Conservation (phyloP, 345 rosid species). For the Microcos paniculata region DNA sequence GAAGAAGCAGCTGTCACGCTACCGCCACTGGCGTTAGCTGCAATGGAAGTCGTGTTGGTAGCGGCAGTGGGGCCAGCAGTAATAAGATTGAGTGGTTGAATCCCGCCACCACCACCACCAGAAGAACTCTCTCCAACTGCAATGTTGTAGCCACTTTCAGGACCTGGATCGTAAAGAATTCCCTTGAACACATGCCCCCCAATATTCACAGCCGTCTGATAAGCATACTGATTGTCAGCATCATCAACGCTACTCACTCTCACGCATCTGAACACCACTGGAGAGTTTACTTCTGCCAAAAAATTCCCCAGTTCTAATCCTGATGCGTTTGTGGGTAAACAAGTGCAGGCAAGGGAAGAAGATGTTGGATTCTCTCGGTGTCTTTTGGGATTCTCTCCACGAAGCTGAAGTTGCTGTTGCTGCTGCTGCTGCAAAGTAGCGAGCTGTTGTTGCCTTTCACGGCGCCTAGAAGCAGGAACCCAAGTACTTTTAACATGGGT, state of each 20-base stretch:
- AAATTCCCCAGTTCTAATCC: slow-evolving; percentile 76
- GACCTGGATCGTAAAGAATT: slow-evolving; percentile 87
- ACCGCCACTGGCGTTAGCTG: slow-evolving; percentile 21
- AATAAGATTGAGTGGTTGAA: slow-evolving; percentile 11
- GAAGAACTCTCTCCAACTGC: slow-evolving; percentile 50
- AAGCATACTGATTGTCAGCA: no score
- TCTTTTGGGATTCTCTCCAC: slow-evolving; percentile 43
- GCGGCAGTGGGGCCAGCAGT: slow-evolving; percentile 1
- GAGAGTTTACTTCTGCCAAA: slow-evolving; percentile 64
- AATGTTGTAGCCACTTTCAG: slow-evolving; percentile 35
- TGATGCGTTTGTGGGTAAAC: slow-evolving; percentile 31
- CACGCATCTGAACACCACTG: slow-evolving; percentile 76
- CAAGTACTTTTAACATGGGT: no score
- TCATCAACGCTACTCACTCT: slow-evolving; percentile 71
- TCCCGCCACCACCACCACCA: slow-evolving; percentile 41
- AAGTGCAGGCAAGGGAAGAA: slow-evolving; percentile 14
- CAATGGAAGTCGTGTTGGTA: background rate
- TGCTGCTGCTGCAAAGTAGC: slow-evolving; percentile 34
- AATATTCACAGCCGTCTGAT: no score
- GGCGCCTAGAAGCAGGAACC: slow-evolving; percentile 77
- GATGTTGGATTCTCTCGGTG: slow-evolving; percentile 46
- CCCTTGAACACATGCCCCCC: slow-evolving; percentile 95
- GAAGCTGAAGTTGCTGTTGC: slow-evolving; percentile 30
- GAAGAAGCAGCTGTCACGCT: slow-evolving; percentile 20
- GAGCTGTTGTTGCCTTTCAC: slow-evolving; percentile 57